Conservation (phyloP, 306 rosid species). For the Gleditsia sinensis region DNA sequence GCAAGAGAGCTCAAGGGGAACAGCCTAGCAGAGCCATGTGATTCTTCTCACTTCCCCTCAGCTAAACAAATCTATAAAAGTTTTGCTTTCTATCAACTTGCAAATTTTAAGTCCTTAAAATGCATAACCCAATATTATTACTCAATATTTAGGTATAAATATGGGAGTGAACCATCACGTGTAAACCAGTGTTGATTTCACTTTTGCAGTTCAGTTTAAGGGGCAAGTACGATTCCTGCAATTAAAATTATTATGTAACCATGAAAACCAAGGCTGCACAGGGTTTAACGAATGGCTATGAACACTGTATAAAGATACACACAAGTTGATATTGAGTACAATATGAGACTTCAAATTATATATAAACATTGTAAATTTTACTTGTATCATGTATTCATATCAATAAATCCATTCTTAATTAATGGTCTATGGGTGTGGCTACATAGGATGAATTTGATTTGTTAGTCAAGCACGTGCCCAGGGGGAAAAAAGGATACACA, state of each 20-base stretch:
- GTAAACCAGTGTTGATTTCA: conserved; percentile 1
- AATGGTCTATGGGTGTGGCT: not conserved
- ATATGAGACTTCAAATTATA: no score
- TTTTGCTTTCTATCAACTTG: conserved; percentile 11
- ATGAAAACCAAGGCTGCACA: not conserved
- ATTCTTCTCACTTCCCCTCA: not conserved
- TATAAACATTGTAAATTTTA: no score
- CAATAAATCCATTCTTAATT: not conserved
- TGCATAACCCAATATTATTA: not conserved
- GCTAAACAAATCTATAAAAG: not conserved
- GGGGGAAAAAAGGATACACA: not conserved
- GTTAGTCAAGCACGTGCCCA: conserved; percentile 3
- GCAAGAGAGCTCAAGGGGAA: no score
- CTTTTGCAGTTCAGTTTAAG: conserved; percentile 12
- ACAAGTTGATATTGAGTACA: no score
- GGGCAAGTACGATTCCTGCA: not conserved
- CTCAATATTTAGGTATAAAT: not conserved
- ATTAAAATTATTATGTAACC: conserved; percentile 14
- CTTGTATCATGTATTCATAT: not conserved
- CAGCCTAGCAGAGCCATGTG: conserved; percentile 32
- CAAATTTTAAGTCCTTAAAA: not conserved
- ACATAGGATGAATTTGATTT: not conserved
- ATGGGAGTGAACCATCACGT: conserved; percentile 18
- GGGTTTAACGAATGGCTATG: no score
- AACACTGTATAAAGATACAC: not conserved